Conservation (phyloP, 129 eudicot species). For the Chrysanthemum makinoi region DNA sequence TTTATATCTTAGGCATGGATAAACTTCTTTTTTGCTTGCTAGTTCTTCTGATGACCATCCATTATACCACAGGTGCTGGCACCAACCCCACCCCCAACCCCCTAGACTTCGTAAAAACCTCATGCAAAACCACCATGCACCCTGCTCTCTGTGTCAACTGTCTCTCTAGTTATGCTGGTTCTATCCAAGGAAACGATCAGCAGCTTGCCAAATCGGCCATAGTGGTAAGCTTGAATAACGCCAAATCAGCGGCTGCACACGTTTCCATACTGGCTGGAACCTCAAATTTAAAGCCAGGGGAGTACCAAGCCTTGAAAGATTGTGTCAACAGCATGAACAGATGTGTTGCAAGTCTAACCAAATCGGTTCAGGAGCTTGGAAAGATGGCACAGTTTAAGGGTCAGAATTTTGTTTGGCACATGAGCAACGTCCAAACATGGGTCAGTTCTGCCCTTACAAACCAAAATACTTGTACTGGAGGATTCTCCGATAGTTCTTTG, state of each 20-base stretch:
- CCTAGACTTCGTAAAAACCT: constrained; percentile 46
- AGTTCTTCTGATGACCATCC: constrained; percentile 31
- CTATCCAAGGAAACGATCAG: constrained; percentile 44
- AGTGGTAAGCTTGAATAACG: constrained; percentile 48
- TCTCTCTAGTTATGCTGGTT: constrained; percentile 49
- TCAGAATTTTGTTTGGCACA: constrained; percentile 51
- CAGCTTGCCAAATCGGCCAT: constrained; percentile 63
- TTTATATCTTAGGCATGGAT: constrained; percentile 31
- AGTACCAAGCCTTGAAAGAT: constrained; percentile 52
- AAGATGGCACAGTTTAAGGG: constrained; percentile 32
- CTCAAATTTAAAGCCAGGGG: constrained; percentile 43
- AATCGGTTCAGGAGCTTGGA: constrained; percentile 54
- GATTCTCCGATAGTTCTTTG: constrained; percentile 43
- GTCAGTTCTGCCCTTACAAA: constrained; percentile 72
- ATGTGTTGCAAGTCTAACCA: constrained; percentile 49
- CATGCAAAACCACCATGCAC: constrained; percentile 65
- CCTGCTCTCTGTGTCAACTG: constrained; percentile 53
- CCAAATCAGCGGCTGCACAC: constrained; percentile 36
- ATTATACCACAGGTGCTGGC: constrained; percentile 11
- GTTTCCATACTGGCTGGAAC: constrained; percentile 34
- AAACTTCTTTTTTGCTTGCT: constrained; percentile 35
- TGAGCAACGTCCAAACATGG: constrained; percentile 81
- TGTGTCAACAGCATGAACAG: constrained; percentile 56
- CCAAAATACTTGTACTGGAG: constrained; percentile 54
- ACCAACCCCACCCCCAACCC: constrained; percentile 23